A percentile compares a stretch with the other conserved stretches of the same genome.
These are phyloP conservation scores for Boletus rex-veris DNA, from an alignment of 768 basidiomycete genomes.

Conservation along the genomic window DNA sequence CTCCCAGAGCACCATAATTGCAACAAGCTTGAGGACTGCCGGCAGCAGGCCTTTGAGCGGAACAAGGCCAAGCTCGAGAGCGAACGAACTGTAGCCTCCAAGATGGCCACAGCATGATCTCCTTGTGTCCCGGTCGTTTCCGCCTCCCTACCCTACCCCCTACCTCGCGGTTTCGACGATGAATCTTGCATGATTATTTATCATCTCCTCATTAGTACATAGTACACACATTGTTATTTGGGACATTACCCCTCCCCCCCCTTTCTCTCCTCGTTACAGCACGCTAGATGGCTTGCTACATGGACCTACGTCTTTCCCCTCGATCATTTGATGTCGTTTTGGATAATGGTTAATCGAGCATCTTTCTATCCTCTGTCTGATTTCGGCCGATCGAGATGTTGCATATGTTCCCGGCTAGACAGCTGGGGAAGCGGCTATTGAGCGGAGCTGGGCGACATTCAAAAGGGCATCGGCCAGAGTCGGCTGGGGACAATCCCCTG, in stretches of 20 bases:
- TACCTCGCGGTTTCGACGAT: slow-evolving; percentile 18
- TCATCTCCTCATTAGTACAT: slow-evolving; percentile 21
- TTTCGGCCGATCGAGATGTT: background rate
- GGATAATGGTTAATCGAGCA: slow-evolving; percentile 20
- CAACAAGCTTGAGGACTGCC: slow-evolving; percentile 77
- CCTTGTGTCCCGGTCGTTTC: slow-evolving; percentile 4
- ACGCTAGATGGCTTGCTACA: slow-evolving; percentile 13
- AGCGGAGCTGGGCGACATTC: too few relatives aligned
- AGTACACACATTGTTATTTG: slow-evolving; percentile 3
- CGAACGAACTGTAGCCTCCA: slow-evolving; percentile 81
- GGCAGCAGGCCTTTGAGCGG: slow-evolving; percentile 81
- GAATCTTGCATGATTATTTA: slow-evolving; percentile 28
- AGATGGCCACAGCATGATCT: slow-evolving; percentile 74
- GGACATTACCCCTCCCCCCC: background rate
- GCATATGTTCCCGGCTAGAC: background rate
- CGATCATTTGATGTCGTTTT: slow-evolving; percentile 6
- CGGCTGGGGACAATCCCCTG: background rate
- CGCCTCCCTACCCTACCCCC: background rate
- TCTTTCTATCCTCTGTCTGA: background rate
- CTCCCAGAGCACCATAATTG: slow-evolving; percentile 88
- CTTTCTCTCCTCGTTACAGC: slow-evolving; percentile 3
- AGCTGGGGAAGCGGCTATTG: too few relatives aligned
- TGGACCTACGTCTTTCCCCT: background rate
- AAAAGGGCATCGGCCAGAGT: background rate
- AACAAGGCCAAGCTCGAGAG: slow-evolving; percentile 88